A percentile compares a stretch with the other conserved stretches of the same genome.
These are phyloP conservation scores for Xylaria sp. DNA, from an alignment of 2,329 filamentous ascomycete species.

Conservation along the genomic window DNA sequence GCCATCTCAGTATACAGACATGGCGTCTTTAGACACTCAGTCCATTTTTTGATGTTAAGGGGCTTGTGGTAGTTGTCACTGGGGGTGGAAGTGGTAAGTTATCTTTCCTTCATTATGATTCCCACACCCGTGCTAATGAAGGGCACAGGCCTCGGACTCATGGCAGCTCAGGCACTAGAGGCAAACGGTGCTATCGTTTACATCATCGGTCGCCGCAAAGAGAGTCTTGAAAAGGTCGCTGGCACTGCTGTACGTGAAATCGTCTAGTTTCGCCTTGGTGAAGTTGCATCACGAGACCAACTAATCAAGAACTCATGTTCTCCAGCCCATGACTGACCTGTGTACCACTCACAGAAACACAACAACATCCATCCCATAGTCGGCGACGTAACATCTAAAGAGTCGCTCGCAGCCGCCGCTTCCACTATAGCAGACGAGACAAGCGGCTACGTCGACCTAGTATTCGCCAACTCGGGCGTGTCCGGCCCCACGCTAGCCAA, in stretches of 20 bases:
- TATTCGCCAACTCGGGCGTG: slow-evolving; percentile 65
- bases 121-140: not conserved
- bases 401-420: slow-evolving; percentile 60
- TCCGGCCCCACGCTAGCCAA: slow-evolving; percentile 42
- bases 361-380: slow-evolving; percentile 39
- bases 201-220: slow-evolving; percentile 55
- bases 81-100: slow-evolving; percentile 57
- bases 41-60: slow-evolving; percentile 55
- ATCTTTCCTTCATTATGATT: not conserved
- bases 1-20: not conserved
- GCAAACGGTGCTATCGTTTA: slow-evolving; percentile 59
- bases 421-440: slow-evolving; percentile 56
- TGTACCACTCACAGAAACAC: slow-evolving; percentile 33
- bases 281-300: too few relatives aligned
- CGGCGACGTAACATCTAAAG: slow-evolving; percentile 45
- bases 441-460: slow-evolving; percentile 62
- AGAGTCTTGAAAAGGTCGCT: slow-evolving; percentile 50
- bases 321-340: not conserved
- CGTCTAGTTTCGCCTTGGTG: too few relatives aligned
- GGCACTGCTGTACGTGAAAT: slow-evolving; percentile 35
- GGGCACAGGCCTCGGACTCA: slow-evolving; percentile 54
- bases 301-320: too few relatives aligned
- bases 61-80: slow-evolving; percentile 60
- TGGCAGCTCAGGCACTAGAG: slow-evolving; percentile 56
- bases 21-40: slow-evolving; percentile 37